These are phyloP conservation scores for Escovopsis weberi DNA, from an alignment of 2,329 filamentous ascomycete genomes.

Conservation along the genomic window DNA sequence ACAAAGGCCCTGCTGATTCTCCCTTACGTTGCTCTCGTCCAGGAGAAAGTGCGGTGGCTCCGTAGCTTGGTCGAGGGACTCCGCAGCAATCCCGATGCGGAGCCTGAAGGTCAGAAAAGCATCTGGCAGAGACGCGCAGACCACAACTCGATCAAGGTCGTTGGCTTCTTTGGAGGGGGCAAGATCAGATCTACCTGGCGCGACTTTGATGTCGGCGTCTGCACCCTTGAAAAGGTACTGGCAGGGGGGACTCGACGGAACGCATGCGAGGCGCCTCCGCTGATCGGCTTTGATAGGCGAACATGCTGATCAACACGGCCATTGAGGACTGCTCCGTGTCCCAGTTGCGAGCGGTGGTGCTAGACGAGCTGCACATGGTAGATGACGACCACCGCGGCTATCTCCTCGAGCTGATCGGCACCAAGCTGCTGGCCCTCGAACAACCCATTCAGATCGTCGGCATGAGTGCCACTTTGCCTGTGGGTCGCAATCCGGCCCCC, in stretches of 20 bases:
- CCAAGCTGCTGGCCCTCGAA: slow-evolving; percentile 55
- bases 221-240: slow-evolving; percentile 58
- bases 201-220: slow-evolving; percentile 65
- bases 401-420: slow-evolving; percentile 58
- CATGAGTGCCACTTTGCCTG: slow-evolving; percentile 67
- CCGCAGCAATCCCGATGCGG: slow-evolving; percentile 15
- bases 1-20: slow-evolving; percentile 59
- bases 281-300: slow-evolving; percentile 37
- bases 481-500: slow-evolving; percentile 21
- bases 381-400: slow-evolving; percentile 65
- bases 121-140: slow-evolving; percentile 41
- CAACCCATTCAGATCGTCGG: slow-evolving; percentile 57
- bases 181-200: slow-evolving; percentile 52
- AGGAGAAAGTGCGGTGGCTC: slow-evolving; percentile 66
- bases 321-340: slow-evolving; percentile 55
- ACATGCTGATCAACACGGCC: slow-evolving; percentile 56
- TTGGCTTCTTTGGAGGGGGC: slow-evolving; percentile 62
- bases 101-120: slow-evolving; percentile 20
- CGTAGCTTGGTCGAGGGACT: slow-evolving; percentile 51
- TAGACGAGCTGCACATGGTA: slow-evolving; percentile 74
- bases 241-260: background rate
- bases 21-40: slow-evolving; percentile 65
- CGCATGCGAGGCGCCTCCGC: slow-evolving; percentile 1
- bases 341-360: slow-evolving; percentile 51
- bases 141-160: slow-evolving; percentile 46